A percentile compares a stretch with the other conserved stretches of the same genome.
These are phyloP conservation scores for Lineolata rhizophorae DNA, from an alignment of 495 filamentous ascomycete species.

Conservation along the genomic window DNA sequence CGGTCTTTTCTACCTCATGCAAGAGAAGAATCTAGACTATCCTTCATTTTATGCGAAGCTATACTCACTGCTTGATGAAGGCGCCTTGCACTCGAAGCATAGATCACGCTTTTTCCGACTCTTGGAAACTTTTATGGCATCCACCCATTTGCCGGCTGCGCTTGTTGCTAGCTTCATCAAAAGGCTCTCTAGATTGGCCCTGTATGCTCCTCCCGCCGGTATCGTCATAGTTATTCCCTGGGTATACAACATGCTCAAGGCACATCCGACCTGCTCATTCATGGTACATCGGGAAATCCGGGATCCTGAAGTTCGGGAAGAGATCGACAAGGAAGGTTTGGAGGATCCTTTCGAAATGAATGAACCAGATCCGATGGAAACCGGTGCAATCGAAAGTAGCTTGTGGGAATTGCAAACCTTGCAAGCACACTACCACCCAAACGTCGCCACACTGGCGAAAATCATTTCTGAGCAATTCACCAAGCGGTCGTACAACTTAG, in stretches of 20 bases:
- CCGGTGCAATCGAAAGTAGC: constrained; percentile 71
- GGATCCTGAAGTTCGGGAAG: constrained; percentile 29
- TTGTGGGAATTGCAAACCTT: constrained; percentile 86
- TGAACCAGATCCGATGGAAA: constrained; percentile 67
- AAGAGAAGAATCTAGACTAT: constrained; percentile 85
- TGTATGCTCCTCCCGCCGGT: constrained; percentile 68
- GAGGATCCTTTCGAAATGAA: constrained; percentile 56
- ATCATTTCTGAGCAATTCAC: constrained; percentile 96
- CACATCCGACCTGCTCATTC: constrained; percentile 74
- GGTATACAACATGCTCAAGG: constrained; percentile 86
- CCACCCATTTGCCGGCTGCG: constrained; percentile 75
- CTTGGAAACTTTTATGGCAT: constrained; percentile 77
- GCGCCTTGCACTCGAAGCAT: constrained; percentile 80
- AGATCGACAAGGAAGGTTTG: constrained; percentile 42
- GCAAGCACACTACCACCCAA: constrained; percentile 89
- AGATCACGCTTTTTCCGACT: constrained; percentile 83
- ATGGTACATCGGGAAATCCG: constrained; percentile 71
- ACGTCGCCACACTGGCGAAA: constrained; percentile 80
- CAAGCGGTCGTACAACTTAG: constrained; percentile 74
- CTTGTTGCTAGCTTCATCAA: constrained; percentile 95
- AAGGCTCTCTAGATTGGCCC: constrained; percentile 53
- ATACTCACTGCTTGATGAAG: constrained; percentile 69
- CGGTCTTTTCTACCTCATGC: constrained; percentile 87
- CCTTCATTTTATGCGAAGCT: constrained; percentile 84
- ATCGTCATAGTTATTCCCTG: constrained; percentile 79